phyloP scores from a whole-genome alignment of 2,329 filamentous ascomycete species.

The Emergomyces africanus region DNA sequence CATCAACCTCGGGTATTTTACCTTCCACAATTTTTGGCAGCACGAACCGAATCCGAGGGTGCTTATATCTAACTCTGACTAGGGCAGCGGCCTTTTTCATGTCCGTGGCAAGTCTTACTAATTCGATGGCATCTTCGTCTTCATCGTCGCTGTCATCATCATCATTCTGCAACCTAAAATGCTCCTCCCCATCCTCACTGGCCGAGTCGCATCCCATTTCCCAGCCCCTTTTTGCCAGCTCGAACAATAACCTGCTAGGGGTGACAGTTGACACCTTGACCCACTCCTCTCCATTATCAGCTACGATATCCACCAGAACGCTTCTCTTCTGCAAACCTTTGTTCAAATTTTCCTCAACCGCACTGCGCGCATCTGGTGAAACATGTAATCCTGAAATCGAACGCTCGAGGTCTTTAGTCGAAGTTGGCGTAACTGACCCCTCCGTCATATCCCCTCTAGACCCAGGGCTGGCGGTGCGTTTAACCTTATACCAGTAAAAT shows the following conservation, averaged over 20 bases:
- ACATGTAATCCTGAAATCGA: not conserved
- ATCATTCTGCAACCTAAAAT: constrained; percentile 23
- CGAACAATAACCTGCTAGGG: constrained; percentile 50
- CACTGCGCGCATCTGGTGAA: constrained; percentile 4
- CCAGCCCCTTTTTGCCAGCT: constrained; percentile 57
- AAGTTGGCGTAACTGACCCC: constrained; percentile 6
- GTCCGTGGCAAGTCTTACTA: constrained; percentile 48
- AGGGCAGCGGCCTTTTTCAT: constrained; percentile 45
- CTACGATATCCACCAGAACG: constrained; percentile 52
- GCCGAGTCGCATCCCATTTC: constrained; percentile 36
- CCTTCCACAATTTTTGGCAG: constrained; percentile 45
- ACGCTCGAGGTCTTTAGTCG: constrained; percentile 3
- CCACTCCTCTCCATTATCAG: constrained; percentile 51
- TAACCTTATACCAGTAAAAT: constrained; percentile 35
- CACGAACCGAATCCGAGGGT: constrained; percentile 48
- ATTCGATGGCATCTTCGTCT: constrained; percentile 44
- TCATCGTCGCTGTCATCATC: constrained; percentile 29
- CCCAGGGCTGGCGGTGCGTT: not conserved
- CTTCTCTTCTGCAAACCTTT: constrained; percentile 30
- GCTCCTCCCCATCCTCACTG: constrained; percentile 30
- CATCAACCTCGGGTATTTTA: constrained; percentile 41
- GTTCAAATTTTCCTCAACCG: constrained; percentile 9
- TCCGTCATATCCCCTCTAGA: not conserved
- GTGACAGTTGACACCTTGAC: constrained; percentile 55
- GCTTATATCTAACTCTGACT: constrained; percentile 45